Conservation (phyloP, 2,329 filamentous ascomycete species). For the Akanthomyces uredinophilus region DNA sequence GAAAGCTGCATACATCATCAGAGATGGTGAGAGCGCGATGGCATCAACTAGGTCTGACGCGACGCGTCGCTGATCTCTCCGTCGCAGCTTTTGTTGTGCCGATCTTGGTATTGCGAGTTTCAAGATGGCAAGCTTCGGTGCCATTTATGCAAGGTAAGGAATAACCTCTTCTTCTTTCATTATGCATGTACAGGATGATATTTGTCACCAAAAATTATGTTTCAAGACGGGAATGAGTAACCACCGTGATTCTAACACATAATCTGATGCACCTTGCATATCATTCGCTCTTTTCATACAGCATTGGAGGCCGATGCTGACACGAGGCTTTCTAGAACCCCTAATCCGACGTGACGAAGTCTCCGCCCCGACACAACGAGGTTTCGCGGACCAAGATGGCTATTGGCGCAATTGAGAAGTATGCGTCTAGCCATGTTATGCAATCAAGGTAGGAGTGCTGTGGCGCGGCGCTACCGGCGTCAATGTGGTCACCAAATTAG, state of each 20-base stretch:
- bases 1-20: too few relatives aligned
- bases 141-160: not conserved
- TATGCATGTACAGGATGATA: slow-evolving; percentile 17
- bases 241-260: slow-evolving; percentile 27
- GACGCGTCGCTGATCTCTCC: too few relatives aligned
- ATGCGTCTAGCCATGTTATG: not conserved
- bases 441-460: not conserved
- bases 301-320: not conserved
- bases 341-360: not conserved
- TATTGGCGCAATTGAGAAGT: not conserved
- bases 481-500: not conserved
- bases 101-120: not conserved
- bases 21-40: too few relatives aligned
- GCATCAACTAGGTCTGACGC: too few relatives aligned
- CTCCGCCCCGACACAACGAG: too few relatives aligned
- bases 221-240: slow-evolving; percentile 36
- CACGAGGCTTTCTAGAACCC: too few relatives aligned
- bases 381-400: too few relatives aligned
- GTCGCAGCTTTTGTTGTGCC: not conserved
- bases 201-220: slow-evolving; percentile 26
- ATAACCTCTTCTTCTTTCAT: not conserved
- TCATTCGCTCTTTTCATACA: not conserved
- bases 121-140: not conserved
- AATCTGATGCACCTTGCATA: slow-evolving; percentile 1
- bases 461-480: too few relatives aligned